phyloP scores from a whole-genome alignment of 306 rosid species.

The Begonia loranthoides region DNA sequence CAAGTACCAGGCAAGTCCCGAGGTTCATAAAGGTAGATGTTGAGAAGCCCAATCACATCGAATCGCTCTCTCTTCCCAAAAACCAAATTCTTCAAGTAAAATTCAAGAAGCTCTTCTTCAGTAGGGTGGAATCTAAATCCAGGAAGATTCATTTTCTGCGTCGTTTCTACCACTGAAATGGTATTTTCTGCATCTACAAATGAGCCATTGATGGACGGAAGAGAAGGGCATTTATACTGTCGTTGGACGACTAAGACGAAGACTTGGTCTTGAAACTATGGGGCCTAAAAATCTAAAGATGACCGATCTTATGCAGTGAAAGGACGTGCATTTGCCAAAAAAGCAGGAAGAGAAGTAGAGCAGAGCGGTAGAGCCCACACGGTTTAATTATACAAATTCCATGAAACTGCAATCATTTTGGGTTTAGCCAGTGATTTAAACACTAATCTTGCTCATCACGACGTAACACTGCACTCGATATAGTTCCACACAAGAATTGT shows the following conservation, averaged over 20 bases:
- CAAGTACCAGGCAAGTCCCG: constrained; percentile 72
- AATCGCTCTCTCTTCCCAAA: constrained; percentile 44
- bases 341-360: neutral
- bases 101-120: constrained; percentile 84
- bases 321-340: neutral
- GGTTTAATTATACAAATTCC: constrained; percentile 12
- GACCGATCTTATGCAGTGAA: neutral
- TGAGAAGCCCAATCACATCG: constrained; percentile 65
- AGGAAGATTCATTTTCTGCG: constrained; percentile 50
- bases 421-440: no score
- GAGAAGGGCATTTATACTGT: neutral
- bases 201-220: neutral
- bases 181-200: neutral
- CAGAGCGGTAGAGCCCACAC: constrained; percentile 41
- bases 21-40: constrained; percentile 79
- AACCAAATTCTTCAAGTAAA: constrained; percentile 63
- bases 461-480: no score
- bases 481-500: no score
- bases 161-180: constrained; percentile 11
- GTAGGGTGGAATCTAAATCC: constrained; percentile 95
- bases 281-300: neutral
- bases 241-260: neutral
- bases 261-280: constrained; percentile 19
- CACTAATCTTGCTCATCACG: no score
- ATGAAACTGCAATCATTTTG: no score